phyloP scores from a whole-genome alignment of 2,329 filamentous ascomycete genomes.

The Aspergillus arachidicola region DNA sequence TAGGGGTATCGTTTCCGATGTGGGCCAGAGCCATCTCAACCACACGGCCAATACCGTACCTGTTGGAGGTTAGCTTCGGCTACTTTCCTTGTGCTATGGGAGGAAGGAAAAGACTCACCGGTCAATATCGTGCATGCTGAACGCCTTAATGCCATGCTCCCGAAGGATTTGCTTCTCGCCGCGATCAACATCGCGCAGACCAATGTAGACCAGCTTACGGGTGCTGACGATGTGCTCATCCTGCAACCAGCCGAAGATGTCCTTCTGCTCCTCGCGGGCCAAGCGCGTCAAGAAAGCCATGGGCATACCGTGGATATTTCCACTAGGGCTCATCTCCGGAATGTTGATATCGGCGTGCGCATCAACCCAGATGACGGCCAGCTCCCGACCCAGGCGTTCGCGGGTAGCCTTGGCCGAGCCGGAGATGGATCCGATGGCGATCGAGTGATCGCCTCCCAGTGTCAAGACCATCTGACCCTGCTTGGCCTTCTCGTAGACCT shows the following conservation, averaged over 20 bases:
- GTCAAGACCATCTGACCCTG: slow-evolving; percentile 87
- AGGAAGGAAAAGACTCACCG: slow-evolving; percentile 52
- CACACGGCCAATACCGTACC: slow-evolving; percentile 89
- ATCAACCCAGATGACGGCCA: slow-evolving; percentile 98
- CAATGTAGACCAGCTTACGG: slow-evolving; percentile 95
- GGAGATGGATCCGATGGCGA: slow-evolving; percentile 90
- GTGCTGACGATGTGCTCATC: slow-evolving; percentile 62
- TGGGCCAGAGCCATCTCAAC: slow-evolving; percentile 98
- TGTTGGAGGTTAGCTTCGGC: slow-evolving; percentile 37
- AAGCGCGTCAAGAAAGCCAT: slow-evolving; percentile 88
- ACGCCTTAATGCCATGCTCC: slow-evolving; percentile 90
- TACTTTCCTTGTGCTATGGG: neutral
- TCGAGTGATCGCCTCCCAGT: slow-evolving; percentile 92
- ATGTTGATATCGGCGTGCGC: slow-evolving; percentile 98
- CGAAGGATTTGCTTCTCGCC: slow-evolving; percentile 90
- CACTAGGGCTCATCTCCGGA: slow-evolving; percentile 83
- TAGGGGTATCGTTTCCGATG: slow-evolving; percentile 91
- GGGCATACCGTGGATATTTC: slow-evolving; percentile 98
- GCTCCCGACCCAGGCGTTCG: slow-evolving; percentile 78
- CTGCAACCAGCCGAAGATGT: slow-evolving; percentile 88
- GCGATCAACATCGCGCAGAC: slow-evolving; percentile 86
- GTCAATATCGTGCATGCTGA: slow-evolving; percentile 98
- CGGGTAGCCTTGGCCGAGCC: slow-evolving; percentile 84
- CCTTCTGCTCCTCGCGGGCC: slow-evolving; percentile 71
- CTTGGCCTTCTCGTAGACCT: slow-evolving; percentile 84